phyloP scores from a whole-genome alignment of 2,329 filamentous ascomycete species.

The Biscogniauxia sp. region DNA sequence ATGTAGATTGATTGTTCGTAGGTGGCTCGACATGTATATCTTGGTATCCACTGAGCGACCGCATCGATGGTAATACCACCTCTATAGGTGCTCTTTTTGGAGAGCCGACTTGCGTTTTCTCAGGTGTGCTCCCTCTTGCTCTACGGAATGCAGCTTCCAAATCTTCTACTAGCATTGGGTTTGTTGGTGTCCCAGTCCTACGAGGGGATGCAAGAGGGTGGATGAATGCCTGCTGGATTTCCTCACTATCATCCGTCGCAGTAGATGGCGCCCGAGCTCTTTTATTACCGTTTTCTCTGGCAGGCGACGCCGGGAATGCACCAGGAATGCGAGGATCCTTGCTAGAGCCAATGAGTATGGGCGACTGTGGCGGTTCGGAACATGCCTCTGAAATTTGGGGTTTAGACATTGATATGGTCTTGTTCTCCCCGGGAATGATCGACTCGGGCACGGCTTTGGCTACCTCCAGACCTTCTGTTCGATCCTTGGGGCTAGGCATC shows the following conservation, averaged over 20 bases:
- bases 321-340: slow-evolving; percentile 7
- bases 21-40: neutral
- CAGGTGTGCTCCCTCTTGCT: neutral
- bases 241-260: slow-evolving; percentile 4
- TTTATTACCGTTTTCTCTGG: neutral
- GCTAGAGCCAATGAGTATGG: slow-evolving; percentile 3
- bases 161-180: slow-evolving; percentile 24
- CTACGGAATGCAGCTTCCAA: slow-evolving; percentile 3
- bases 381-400: neutral
- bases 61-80: neutral
- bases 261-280: slow-evolving; percentile 1
- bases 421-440: neutral
- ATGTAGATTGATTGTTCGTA: slow-evolving; percentile 3
- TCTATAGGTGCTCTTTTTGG: slow-evolving; percentile 1
- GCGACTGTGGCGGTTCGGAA: neutral
- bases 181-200: slow-evolving; percentile 16
- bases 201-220: slow-evolving; percentile 15
- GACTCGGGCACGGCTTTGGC: neutral
- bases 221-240: slow-evolving; percentile 14
- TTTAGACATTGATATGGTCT: neutral
- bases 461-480: neutral
- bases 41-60: neutral
- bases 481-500: neutral
- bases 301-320: slow-evolving; percentile 17
- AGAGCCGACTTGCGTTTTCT: too few species aligned